A percentile compares a stretch with the other conserved stretches of the same genome.
Conservation (phyloP, 345 rosid species). For the Moricandia arvensis region DNA sequence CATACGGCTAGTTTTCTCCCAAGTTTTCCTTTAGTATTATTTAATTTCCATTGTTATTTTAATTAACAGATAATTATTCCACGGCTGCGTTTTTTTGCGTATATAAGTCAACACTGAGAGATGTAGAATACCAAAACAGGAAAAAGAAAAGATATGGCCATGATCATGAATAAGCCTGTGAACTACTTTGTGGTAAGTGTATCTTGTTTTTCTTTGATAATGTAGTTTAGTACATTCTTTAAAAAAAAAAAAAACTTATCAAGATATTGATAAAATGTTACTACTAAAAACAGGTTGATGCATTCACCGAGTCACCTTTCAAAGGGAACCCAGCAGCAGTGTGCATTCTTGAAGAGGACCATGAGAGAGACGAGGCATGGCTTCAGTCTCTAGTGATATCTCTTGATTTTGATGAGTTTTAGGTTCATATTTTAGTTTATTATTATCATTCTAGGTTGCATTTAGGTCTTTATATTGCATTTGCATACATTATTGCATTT, state of each 20-base stretch:
- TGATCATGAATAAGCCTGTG: slow-evolving; percentile 32
- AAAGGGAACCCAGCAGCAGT: slow-evolving; percentile 85
- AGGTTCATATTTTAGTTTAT: no score
- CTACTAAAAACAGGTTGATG: slow-evolving; percentile 47
- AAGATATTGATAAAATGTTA: background rate
- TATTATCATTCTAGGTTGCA: no score
- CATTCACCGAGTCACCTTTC: slow-evolving; percentile 61
- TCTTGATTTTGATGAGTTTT: no score
- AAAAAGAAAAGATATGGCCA: background rate
- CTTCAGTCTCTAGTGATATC: slow-evolving; percentile 56
- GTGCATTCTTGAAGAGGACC: slow-evolving; percentile 63
- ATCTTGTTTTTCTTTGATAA: background rate
- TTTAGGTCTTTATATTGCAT: no score
- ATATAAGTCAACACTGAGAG: background rate
- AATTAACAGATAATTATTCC: background rate
- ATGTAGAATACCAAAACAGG: background rate
- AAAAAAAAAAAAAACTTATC: background rate
- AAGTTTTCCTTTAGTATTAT: background rate
- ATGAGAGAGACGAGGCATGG: slow-evolving; percentile 64
- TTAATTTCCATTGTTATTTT: background rate
- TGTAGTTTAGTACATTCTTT: background rate
- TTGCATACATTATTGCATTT: no score
- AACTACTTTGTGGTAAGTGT: slow-evolving; percentile 44
- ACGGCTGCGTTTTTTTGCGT: slow-evolving; percentile 2
- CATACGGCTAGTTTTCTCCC: background rate